Evolutionary conservation across 495 filamentous ascomycete genomes (phyloP).

Genomic region (Pyrenopolyporus hunteri): DNA sequence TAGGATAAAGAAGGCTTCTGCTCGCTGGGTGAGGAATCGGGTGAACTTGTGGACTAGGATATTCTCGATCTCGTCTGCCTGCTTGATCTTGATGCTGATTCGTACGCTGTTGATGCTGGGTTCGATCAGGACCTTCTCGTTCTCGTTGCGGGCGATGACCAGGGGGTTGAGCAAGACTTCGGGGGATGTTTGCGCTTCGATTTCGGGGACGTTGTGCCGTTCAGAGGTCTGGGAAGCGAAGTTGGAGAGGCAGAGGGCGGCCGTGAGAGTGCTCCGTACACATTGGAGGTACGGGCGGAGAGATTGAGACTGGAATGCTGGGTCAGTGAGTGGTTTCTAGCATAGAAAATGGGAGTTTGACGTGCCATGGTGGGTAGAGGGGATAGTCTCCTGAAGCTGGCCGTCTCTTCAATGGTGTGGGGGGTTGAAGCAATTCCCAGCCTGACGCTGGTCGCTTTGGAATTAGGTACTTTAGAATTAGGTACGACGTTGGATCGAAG

Average conservation of each 20-base stretch:
- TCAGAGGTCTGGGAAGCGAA: conserved; percentile 97
- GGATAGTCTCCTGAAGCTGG: conserved; percentile 8
- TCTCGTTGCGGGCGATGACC: conserved; percentile 88
- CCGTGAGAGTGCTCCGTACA: conserved; percentile 91
- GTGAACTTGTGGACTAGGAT: conserved; percentile 98
- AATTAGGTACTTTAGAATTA: not conserved
- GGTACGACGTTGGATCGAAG: not conserved
- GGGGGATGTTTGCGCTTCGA: conserved; percentile 89
- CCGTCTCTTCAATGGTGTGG: conserved; percentile 6
- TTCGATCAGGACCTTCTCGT: conserved; percentile 92
- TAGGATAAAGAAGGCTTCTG: conserved; percentile 97
- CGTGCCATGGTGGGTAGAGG: conserved; percentile 32
- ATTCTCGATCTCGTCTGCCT: conserved; percentile 98
- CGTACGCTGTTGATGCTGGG: conserved; percentile 94
- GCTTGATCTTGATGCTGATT: conserved; percentile 97
- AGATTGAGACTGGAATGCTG: conserved; percentile 86
- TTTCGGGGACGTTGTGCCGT: conserved; percentile 96
- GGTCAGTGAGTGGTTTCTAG: conserved; percentile 8
- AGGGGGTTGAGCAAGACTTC: conserved; percentile 95
- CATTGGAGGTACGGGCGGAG: conserved; percentile 96
- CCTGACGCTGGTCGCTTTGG: conserved; percentile 9
- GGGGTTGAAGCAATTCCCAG: conserved; percentile 32
- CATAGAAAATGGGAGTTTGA: not conserved
- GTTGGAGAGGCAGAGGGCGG: conserved; percentile 93
- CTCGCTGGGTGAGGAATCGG: conserved; percentile 91